Evolutionary conservation across 192 early-diverging fungal species (phyloP), one percentile per base, ranked within the genome.

Genomic region (Umbelopsis vinacea): DNA sequence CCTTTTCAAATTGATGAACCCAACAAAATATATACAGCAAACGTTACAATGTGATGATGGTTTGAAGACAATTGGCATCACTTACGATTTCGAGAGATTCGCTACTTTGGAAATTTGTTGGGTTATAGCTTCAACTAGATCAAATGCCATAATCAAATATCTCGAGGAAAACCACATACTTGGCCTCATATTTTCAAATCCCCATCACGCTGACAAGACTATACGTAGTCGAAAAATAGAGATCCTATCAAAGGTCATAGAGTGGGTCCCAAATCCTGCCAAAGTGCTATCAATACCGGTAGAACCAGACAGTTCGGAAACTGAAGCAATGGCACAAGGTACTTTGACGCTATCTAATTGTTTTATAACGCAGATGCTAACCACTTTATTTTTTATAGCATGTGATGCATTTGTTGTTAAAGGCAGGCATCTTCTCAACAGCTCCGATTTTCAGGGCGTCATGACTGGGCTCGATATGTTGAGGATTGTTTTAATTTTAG

Each of bases 91-190:
- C 63, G 11, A 79, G 80, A 48, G 67, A 74, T 69, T 85, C 22
- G 74, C 83, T 38, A 76, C 80, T 23, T 72, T 85, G 15, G 84
- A 87, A 60, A 76, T 87, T 48, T 73, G 79, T n/a, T 85, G 80
- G 80, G 71, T 68, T 35, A 60, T 85, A 47, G 76, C 75, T 7
- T 74, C 77, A 67, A 46, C 81, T 7, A 74, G 66, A 35, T 71
- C 74, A 21, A 47, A 69, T 48, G 66, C 68, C n/a, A 66, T 76
- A 7, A 21, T 80, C 6, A 74, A 78, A 24, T 87, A 81, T 60
- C 54, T 87, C 2, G 70, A 72, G 53, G 52, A 76, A 53, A 80
- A 72, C 22, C 66, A 77, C 46, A 57, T 87, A 73, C 37, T 83
- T 12, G 55, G 73, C 2, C 73, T 72, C 24, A 73, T 82, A 33